phyloP scores from a whole-genome alignment of 2,329 filamentous ascomycete genomes.

The Ceratocystis huliohia region DNA sequence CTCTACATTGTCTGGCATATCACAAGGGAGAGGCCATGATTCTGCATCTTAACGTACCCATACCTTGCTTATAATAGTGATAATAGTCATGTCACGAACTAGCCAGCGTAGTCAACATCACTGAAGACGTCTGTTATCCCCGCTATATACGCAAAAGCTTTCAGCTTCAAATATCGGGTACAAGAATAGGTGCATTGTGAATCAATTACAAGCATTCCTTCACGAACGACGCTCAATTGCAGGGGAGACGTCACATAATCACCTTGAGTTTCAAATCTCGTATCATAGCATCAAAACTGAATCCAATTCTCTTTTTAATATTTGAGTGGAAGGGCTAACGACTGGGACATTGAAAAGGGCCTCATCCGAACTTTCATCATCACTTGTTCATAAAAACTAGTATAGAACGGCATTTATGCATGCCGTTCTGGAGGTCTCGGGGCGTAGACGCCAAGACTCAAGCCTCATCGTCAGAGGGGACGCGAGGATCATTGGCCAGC shows the following conservation, averaged over 20 bases:
- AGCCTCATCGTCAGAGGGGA: conserved; percentile 31
- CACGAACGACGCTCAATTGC: no score
- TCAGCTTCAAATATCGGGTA: no score
- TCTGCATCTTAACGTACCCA: no score
- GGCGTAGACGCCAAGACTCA: not conserved
- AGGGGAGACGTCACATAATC: not conserved
- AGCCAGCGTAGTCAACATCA: no score
- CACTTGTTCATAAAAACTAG: not conserved
- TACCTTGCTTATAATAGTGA: no score
- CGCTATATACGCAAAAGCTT: no score
- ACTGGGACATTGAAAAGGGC: conserved; percentile 4
- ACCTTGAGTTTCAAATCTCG: not conserved
- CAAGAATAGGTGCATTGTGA: no score
- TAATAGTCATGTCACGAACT: no score
- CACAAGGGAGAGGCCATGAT: no score
- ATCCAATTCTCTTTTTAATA: not conserved
- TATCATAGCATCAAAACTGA: not conserved
- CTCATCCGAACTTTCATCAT: not conserved
- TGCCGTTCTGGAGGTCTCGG: not conserved
- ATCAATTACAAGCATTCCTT: no score
- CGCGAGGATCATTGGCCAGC: conserved; percentile 53
- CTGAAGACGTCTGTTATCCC: no score
- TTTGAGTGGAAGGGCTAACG: conserved; percentile 5
- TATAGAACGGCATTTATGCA: not conserved
- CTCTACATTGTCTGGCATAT: no score